Conservation (phyloP, 768 basidiomycete genomes). For the Goffeauzyma gilvescens region DNA sequence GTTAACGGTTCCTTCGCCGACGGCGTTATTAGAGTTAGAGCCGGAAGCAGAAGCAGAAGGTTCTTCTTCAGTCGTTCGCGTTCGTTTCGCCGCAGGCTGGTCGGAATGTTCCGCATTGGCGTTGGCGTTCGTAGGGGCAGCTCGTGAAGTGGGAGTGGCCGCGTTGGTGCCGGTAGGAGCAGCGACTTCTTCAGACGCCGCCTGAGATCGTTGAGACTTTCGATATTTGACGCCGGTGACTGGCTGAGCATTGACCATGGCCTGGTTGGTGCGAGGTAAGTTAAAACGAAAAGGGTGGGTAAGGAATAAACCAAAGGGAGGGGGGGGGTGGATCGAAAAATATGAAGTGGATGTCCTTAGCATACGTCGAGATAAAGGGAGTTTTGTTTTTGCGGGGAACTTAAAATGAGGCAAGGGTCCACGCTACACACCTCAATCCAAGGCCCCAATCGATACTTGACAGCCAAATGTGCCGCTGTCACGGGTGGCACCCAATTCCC, state of each 20-base stretch:
- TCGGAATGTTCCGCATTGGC: too few species aligned
- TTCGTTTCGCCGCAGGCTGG: conserved; percentile 4
- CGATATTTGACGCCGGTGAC: conserved; percentile 64
- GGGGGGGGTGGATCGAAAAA: neutral
- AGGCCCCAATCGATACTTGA: conserved; percentile 44
- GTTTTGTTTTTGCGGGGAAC: too few species aligned
- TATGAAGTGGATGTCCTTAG: too few species aligned
- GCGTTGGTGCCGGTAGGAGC: neutral
- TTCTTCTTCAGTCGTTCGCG: neutral
- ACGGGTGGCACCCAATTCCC: conserved; percentile 63
- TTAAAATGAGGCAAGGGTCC: neutral
- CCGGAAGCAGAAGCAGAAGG: neutral
- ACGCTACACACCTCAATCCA: conserved; percentile 27
- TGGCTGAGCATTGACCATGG: conserved; percentile 52
- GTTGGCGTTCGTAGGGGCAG: neutral
- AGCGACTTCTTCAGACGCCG: conserved; percentile 23
- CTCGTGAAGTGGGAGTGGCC: neutral
- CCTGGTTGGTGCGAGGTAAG: conserved; percentile 38
- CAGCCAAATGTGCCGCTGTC: conserved; percentile 43
- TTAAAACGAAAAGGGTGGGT: neutral
- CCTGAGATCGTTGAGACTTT: conserved; percentile 39
- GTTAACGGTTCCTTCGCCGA: conserved; percentile 1
- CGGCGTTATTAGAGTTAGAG: neutral
- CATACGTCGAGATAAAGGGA: too few species aligned
- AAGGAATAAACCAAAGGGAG: neutral